Evolutionary conservation across 352 stramenopile species (phyloP).

Genomic region (Lagenidium sp.): DNA sequence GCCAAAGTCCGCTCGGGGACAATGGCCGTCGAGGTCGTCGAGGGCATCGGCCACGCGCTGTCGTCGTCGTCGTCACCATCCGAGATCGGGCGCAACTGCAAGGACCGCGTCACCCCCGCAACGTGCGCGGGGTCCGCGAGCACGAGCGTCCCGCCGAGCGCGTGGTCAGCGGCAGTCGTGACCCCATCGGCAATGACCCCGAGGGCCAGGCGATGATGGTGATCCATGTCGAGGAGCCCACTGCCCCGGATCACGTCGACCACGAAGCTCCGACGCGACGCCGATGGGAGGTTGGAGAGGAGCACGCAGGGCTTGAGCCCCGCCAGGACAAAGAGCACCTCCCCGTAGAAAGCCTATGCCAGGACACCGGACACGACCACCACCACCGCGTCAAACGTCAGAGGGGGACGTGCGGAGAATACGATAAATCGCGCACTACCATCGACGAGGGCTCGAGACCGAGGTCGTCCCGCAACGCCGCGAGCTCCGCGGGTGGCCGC

Average conservation of each 20-base stretch:
- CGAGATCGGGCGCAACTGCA: too few species aligned
- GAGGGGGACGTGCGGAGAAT: too few species aligned
- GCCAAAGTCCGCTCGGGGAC: conserved; percentile 33
- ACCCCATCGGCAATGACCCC: conserved; percentile 19
- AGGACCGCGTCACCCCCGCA: too few species aligned
- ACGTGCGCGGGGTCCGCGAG: conserved; percentile 31
- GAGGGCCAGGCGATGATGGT: conserved; percentile 6
- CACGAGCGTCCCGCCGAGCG: conserved; percentile 13
- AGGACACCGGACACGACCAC: not conserved
- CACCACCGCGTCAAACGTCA: too few species aligned
- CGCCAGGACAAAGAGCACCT: conserved; percentile 54
- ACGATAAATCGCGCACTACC: conserved; percentile 16
- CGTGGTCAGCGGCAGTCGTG: conserved; percentile 22
- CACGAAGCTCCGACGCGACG: conserved; percentile 34
- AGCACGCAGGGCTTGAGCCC: conserved; percentile 57
- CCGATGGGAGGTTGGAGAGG: conserved; percentile 49
- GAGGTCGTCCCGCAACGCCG: not conserved
- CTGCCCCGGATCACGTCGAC: conserved; percentile 27
- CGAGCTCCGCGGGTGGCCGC: not conserved
- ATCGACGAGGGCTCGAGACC: conserved; percentile 38
- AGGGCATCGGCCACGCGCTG: not conserved
- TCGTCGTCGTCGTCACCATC: not conserved
- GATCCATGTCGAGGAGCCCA: conserved; percentile 14
- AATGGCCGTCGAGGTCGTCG: not conserved
- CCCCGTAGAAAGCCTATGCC: conserved; percentile 47